Evolutionary conservation across 257 asterid species (phyloP), one percentile per base, ranked within the genome.

Genomic region (Nicotiana noctiflora): DNA sequence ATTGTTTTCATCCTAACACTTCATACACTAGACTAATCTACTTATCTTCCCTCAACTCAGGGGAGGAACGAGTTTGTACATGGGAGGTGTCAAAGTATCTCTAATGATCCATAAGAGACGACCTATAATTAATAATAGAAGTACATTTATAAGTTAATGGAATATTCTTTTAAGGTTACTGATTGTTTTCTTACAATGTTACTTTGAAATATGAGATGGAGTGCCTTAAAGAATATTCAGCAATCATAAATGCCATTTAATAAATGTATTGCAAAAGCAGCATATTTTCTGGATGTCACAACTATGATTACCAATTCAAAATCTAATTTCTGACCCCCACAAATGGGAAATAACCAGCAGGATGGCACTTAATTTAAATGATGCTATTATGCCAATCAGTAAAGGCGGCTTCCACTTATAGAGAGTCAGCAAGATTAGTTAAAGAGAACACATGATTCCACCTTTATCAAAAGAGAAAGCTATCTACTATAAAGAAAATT

Each of bases 341-440:
- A 70, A 70, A 72, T 46, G 60, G 60, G 60, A 72, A 72, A 72
- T 46, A 72, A 72, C 77, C 60, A 72, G 59, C 40, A 12, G 37
- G 21, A 25, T 19, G 37, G 77, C 77, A 21, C 60, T 72, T 72
- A 72, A 21, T 70, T 44, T 21, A 70, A 40, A 70, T 70, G 8
- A 70, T 9, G 56, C 11, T 37, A 40, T 19, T 66, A 70, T 44
- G 77, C 77, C 21, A 21, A 70, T 44, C 21, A 2, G 34, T 13
- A 46, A 63, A 70, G 21, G 14, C 11, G 31, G 56, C 31, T 19
- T 68, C 56, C 55, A 37, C 37, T 68, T 68, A 68, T 40, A 37
- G 31, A 68, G 29, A 37, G 76, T 10, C 32, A 40, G 56, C 19
- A 70, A 44, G 37, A 44, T 37, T 19, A 12, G 37, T 19, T 21